Base-by-base conservation (phyloP, 805 yeast genomes). In the Teunomyces cretensis region DNA sequence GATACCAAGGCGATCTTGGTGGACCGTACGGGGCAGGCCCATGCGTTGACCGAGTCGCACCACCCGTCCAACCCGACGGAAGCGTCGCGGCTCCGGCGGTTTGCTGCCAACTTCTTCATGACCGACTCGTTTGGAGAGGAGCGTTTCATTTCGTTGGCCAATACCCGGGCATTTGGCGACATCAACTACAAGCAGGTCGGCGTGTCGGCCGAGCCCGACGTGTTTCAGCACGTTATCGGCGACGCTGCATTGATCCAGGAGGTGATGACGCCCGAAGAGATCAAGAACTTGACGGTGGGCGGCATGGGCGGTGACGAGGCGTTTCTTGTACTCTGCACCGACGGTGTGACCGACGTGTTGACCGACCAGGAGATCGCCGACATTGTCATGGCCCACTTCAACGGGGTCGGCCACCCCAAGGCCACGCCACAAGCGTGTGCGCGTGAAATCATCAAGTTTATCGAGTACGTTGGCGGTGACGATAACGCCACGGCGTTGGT, bases 401-500 rank as follows among this genome's bases (percentile, higher is more conserved):
- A 78, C 52, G 77, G 79, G 52, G 70, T 76, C 41, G 95, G 96
- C n/a, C 74, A 80, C 17, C 72, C 75, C 24, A 64, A 70, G 26
- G 96, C 96, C 3, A 80, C 90, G 0, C 96, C 98, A 0, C 96
- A 88, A 55, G 78, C 70, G 37, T 88, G 95, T 30, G 91, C 97
- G 0, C 82, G 80, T 48, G 97, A 91, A 60, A 86, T 94, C 14
- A 80, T 92, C 9, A 78, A 83, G 55, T 94, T 83, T 61, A 85
- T 90, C 9, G 90, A 86, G 60, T 87, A 87, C 33, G 78, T 91
- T 7, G 96, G 96, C 11, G 94, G 96, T 2, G 90, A 88, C 56
- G 99, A 94, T 62, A 94, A 94, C 65, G 96, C 98, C n/a, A 89
- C 97, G 2, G 89, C 97, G 61, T 58, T 86, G 50, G 87, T 94